Base-by-base conservation (phyloP, 2,329 filamentous ascomycete genomes). In the Thielaviopsis ethacetica region DNA sequence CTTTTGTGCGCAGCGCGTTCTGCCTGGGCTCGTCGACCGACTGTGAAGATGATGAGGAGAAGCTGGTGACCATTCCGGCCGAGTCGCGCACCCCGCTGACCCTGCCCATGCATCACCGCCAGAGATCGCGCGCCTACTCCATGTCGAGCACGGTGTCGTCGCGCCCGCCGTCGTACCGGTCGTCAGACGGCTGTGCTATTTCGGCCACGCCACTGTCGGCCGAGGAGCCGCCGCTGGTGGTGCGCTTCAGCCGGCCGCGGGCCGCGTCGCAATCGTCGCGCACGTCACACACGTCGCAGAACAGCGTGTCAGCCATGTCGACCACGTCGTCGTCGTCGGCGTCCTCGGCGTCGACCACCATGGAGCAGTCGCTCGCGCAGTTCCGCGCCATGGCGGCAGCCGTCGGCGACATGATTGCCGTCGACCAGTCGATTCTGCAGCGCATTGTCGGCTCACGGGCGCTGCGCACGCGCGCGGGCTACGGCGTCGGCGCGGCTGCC, bases 361-460 rank as follows among this genome's bases (percentile, higher is more conserved):
- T 78, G 71, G 73, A 75, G 62, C 71, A 76, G 63, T 75, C 77
- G 64, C 71, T 79, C 62, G 71, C 74, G 2, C 69, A 72, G 54
- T 75, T 79, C 66, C 71, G 75, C 1, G 70, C 70, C 56, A 75
- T 72, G 1, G 75, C 74, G 6, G 69, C 69, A 5, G 68, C 76
- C 52, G 73, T 79, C 0, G 72, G 71, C 49, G 71, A 73, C 49
- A 68, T 79, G 56, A 70, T 78, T 22, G 68, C 72, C 5, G 73
- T 71, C 1, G 74, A 75, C 59, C 73, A 75, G 62, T 71, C 68
- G 21, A 61, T 64, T 38, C 54, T 54, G 38, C 61, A 63, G 41
- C 55, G 58, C 52, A 59, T 59, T 10, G 30, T 58, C 22, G 59
- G 53, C 9, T 50, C 24, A 49, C 56, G 54, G 44, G 41, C 26